phyloP scores from a whole-genome alignment of 805 yeast species.

The Nakazawaea anatomiae region DNA sequence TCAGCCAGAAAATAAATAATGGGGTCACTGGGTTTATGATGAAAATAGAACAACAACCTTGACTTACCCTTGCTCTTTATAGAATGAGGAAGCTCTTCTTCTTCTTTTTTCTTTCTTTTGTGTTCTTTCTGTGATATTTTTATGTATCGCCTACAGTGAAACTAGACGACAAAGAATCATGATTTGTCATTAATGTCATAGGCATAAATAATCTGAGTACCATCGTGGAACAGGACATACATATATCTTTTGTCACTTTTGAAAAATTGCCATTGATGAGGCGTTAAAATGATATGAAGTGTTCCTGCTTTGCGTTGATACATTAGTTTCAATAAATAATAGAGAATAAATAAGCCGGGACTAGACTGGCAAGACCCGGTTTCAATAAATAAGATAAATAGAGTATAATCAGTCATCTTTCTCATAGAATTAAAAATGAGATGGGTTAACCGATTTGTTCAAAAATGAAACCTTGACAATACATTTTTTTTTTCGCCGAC shows the following conservation, averaged over 20 bases:
- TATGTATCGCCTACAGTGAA: not conserved
- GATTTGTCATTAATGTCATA: conserved; percentile 1
- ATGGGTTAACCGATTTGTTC: not conserved
- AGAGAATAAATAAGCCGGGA: conserved; percentile 4
- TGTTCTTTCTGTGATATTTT: not conserved
- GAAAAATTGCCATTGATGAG: not conserved
- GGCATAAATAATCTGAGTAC: conserved; percentile 8
- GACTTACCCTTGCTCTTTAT: too few relatives aligned
- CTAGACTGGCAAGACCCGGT: not conserved
- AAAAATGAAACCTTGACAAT: conserved; percentile 6
- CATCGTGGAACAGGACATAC: not conserved
- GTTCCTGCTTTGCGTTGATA: not conserved
- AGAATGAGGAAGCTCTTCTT: too few relatives aligned
- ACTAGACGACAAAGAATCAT: not conserved
- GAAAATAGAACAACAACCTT: too few relatives aligned
- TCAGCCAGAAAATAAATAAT: too few relatives aligned
- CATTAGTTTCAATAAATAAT: conserved; percentile 9
- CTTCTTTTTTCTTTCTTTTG: not conserved
- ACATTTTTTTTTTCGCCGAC: conserved; percentile 9
- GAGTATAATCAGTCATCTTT: not conserved
- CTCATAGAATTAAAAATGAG: too few relatives aligned
- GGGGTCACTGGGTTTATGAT: too few relatives aligned
- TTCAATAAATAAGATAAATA: conserved; percentile 8
- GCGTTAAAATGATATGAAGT: not conserved
- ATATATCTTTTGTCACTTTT: not conserved